Base-by-base conservation (phyloP, 768 basidiomycete genomes). In the Scleroderma citrinum region DNA sequence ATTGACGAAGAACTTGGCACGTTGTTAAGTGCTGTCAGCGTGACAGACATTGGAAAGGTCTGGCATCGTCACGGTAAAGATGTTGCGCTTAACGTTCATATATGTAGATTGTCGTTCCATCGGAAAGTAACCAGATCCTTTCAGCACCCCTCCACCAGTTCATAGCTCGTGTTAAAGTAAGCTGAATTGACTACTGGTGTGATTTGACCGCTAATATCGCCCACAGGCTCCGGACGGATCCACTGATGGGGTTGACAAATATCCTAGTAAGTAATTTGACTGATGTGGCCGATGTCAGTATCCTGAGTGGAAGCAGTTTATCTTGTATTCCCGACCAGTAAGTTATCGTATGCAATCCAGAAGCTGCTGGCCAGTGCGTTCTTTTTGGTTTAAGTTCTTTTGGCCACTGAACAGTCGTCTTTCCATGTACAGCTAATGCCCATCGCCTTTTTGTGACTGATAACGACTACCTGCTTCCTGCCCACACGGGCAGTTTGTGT, bases 1-100 rank as follows among this genome's bases (percentile, higher is more conserved):
- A 62, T 87, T 5, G 84, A 87, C 40, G 82, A 83, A 42, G 81
- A 80, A 26, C 72, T 63, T 3, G 81, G 84, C 4, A 73, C 66
- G 39, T 64, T 91, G 47, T 64, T 87, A 47, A 87, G 88, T 51
- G 85, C 86, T 2, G 81, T 90, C 32, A 88, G 85, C 60, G 89
- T 89, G 5, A 90, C 87, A 6, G 89, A 92, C 61, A 73, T 92
- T 32, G 87, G 87, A 47, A 83, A 80, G 74, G 87, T 85, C 54
- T 31, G 62, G 58, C 23, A 19, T 20, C 16, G 13, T 10, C 21
- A 11, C 20, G 7, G 37, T 24, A 11, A 17, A 11, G 2, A 50
- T 29, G 30, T 43, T 35, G 31, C 47, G 43, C 1, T 24, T 26
- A 17, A 12, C 5, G 37, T 53, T 45, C 34, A 12, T 3, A 2